phyloP scores from a whole-genome alignment of 441 rosid genomes.

The Jatropha multifida region DNA sequence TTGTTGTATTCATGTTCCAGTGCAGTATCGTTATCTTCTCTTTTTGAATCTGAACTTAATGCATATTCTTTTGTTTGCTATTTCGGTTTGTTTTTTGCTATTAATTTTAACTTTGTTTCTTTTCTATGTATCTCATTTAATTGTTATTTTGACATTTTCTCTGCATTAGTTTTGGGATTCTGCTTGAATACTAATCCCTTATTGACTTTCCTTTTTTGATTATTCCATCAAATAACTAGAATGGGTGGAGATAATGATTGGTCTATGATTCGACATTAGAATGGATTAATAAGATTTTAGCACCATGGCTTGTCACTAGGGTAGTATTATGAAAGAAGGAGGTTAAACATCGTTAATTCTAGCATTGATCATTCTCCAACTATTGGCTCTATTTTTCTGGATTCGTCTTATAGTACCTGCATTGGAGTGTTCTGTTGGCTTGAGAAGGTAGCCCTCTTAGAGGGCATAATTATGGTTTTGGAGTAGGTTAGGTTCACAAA shows the following conservation, averaged over 20 bases:
- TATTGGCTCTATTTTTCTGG: neutral
- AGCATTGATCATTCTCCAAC: neutral
- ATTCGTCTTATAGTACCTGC: neutral
- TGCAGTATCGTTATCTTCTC: neutral
- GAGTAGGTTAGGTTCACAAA: neutral
- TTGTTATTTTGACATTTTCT: neutral
- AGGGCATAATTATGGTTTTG: neutral
- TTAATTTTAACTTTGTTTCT: neutral
- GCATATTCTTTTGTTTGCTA: neutral
- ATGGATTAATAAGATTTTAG: neutral
- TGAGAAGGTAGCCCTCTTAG: neutral
- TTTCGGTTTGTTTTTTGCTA: neutral
- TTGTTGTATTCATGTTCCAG: neutral
- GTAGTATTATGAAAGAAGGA: too few relatives aligned
- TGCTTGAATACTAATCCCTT: neutral
- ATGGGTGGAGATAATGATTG: neutral
- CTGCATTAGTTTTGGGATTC: neutral
- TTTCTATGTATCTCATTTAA: neutral
- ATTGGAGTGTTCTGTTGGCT: constrained; percentile 6
- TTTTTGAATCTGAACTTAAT: neutral
- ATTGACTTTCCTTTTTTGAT: neutral
- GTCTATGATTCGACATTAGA: constrained; percentile 4
- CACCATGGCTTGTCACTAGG: too few relatives aligned
- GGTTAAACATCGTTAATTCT: neutral
- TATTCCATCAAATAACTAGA: neutral